Evolutionary conservation across 1,139 yeast species (phyloP).

Genomic region (Candida frijolesensis): DNA sequence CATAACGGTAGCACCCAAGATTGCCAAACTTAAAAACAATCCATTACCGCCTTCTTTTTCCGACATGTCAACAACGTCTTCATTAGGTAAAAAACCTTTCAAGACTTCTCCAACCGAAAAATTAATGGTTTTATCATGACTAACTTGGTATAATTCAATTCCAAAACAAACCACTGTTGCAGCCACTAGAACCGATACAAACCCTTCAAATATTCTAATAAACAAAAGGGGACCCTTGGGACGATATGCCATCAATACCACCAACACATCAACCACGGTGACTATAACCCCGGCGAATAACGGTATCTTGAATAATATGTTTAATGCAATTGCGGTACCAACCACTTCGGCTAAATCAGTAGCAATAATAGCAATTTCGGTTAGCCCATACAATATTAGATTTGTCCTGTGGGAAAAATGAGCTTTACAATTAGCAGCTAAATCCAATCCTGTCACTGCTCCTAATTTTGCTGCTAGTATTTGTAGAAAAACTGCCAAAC

Average conservation of each 20-base stretch:
- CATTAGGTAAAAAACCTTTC: conserved; percentile 79
- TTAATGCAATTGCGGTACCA: conserved; percentile 88
- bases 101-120: conserved; percentile 58
- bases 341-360: conserved; percentile 94
- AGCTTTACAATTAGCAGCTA: conserved; percentile 83
- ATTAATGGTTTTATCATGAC: conserved; percentile 51
- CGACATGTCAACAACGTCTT: conserved; percentile 57
- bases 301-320: conserved; percentile 79
- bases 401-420: conserved; percentile 69
- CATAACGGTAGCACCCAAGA: conserved; percentile 97
- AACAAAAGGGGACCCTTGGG: conserved; percentile 84
- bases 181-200: conserved; percentile 74
- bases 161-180: conserved; percentile 87
- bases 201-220: conserved; percentile 78
- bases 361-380: conserved; percentile 88
- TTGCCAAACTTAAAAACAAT: conserved; percentile 82
- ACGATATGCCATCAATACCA: conserved; percentile 83
- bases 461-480: conserved; percentile 84
- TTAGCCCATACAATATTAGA: conserved; percentile 64
- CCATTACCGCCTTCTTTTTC: conserved; percentile 71
- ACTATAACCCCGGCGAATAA: conserved; percentile 75
- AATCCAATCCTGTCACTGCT: conserved; percentile 85
- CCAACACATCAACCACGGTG: conserved; percentile 81
- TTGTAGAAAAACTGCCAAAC: conserved; percentile 86
- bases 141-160: conserved; percentile 70